These are phyloP conservation scores for Epichloe scottii DNA, from an alignment of 2,329 filamentous ascomycete species.

Conservation along the genomic window DNA sequence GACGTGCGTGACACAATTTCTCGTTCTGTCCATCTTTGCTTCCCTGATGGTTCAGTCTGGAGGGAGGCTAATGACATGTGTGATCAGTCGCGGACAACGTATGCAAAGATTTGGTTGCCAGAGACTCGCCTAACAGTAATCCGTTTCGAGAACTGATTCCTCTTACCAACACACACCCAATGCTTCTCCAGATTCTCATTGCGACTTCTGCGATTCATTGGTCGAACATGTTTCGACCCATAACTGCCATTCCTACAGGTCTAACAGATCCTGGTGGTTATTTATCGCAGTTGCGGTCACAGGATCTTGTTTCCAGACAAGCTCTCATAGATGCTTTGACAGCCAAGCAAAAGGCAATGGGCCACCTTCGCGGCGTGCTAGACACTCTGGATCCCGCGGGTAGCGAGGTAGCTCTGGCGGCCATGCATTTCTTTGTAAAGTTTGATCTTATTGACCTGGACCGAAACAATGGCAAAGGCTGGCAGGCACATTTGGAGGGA, in stretches of 20 bases:
- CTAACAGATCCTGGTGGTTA: slow-evolving; percentile 24
- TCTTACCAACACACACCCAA: slow-evolving; percentile 30
- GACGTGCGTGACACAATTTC: not conserved
- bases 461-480: slow-evolving; percentile 27
- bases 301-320: slow-evolving; percentile 24
- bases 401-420: slow-evolving; percentile 34
- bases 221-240: slow-evolving; percentile 29
- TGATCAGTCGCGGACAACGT: slow-evolving; percentile 31
- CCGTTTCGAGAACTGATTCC: slow-evolving; percentile 37
- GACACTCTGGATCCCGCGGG: slow-evolving; percentile 26
- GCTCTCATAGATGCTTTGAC: slow-evolving; percentile 34
- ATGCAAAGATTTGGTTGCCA: slow-evolving; percentile 40
- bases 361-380: slow-evolving; percentile 27
- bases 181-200: slow-evolving; percentile 35
- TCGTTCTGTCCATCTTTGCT: not conserved
- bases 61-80: slow-evolving; percentile 13
- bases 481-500: slow-evolving; percentile 34
- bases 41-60: too few species aligned
- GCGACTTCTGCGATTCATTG: slow-evolving; percentile 38
- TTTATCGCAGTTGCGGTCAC: slow-evolving; percentile 23
- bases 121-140: slow-evolving; percentile 32
- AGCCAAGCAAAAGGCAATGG: slow-evolving; percentile 34
- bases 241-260: slow-evolving; percentile 18
- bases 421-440: slow-evolving; percentile 38
- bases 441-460: slow-evolving; percentile 38